Evolutionary conservation across 192 early-diverging fungal species (phyloP).

Genomic region (Backusella westeae): DNA sequence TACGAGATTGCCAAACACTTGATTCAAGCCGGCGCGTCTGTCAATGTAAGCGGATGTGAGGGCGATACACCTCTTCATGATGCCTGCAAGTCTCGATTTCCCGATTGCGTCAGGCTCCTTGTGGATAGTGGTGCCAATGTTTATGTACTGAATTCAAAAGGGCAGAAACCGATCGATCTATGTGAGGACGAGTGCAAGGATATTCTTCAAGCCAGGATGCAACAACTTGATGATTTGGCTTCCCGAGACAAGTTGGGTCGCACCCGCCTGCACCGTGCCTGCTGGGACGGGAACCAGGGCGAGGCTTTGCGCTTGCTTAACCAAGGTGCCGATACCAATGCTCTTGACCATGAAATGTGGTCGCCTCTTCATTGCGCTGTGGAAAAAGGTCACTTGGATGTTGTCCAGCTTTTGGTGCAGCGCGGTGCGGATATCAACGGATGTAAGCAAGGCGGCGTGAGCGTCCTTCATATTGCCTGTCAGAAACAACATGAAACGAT

Average conservation of each 20-base stretch:
- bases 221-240: slow-evolving; percentile 35
- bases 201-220: slow-evolving; percentile 32
- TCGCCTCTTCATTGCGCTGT: slow-evolving; percentile 60
- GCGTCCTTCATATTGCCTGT: slow-evolving; percentile 67
- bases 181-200: slow-evolving; percentile 42
- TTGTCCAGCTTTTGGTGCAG: slow-evolving; percentile 47
- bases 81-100: slow-evolving; percentile 50
- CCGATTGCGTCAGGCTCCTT: slow-evolving; percentile 45
- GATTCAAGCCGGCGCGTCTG: slow-evolving; percentile 53
- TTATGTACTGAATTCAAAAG: slow-evolving; percentile 43
- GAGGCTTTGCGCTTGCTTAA: slow-evolving; percentile 47
- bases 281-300: slow-evolving; percentile 50
- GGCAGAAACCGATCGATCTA: slow-evolving; percentile 42
- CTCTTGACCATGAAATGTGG: slow-evolving; percentile 63
- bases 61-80: slow-evolving; percentile 71
- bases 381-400: slow-evolving; percentile 36
- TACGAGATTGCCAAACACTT: slow-evolving; percentile 45
- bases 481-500: slow-evolving; percentile 51
- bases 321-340: slow-evolving; percentile 66
- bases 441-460: slow-evolving; percentile 49
- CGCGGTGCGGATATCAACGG: slow-evolving; percentile 58
- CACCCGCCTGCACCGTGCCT: slow-evolving; percentile 49
- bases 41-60: slow-evolving; percentile 57
- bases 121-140: slow-evolving; percentile 57
- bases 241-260: slow-evolving; percentile 44